Evolutionary conservation across 148 eudicot species (phyloP).

Genomic region (Mesembryanthemum crystallinum): DNA sequence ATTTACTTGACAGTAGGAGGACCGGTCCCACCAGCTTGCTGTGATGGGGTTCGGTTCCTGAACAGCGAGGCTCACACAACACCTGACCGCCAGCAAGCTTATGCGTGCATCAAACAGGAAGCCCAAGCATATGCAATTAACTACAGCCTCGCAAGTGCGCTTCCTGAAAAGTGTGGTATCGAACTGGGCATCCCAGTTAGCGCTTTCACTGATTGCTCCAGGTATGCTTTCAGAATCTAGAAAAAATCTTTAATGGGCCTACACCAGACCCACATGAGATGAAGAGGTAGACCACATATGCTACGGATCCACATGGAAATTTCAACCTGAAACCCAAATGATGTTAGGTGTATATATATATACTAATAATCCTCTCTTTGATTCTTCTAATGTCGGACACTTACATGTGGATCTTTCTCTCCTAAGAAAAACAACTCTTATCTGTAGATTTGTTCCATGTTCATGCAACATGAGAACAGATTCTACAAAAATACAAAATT

Average conservation of each 20-base stretch:
- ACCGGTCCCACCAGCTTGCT: conserved; percentile 17
- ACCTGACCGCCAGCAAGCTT: conserved; percentile 28
- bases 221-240: conserved; percentile 12
- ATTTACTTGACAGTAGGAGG: conserved; percentile 34
- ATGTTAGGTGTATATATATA: too few relatives aligned
- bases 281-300: too few relatives aligned
- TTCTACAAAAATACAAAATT: not conserved
- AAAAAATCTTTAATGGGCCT: too few relatives aligned
- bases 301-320: too few relatives aligned
- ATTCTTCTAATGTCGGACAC: too few relatives aligned
- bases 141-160: conserved; percentile 20
- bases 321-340: too few relatives aligned
- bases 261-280: too few relatives aligned
- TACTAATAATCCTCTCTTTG: too few relatives aligned
- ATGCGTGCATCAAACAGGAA: conserved; percentile 29
- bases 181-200: conserved; percentile 17
- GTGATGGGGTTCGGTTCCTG: conserved; percentile 27
- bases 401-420: too few relatives aligned
- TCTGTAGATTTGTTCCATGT: too few relatives aligned
- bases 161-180: conserved; percentile 31
- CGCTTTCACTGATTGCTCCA: conserved; percentile 25
- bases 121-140: conserved; percentile 22
- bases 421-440: not conserved
- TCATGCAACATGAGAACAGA: not conserved
- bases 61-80: conserved; percentile 20